Evolutionary conservation across 805 yeast genomes (phyloP).

Genomic region (Candida odintsovae): DNA sequence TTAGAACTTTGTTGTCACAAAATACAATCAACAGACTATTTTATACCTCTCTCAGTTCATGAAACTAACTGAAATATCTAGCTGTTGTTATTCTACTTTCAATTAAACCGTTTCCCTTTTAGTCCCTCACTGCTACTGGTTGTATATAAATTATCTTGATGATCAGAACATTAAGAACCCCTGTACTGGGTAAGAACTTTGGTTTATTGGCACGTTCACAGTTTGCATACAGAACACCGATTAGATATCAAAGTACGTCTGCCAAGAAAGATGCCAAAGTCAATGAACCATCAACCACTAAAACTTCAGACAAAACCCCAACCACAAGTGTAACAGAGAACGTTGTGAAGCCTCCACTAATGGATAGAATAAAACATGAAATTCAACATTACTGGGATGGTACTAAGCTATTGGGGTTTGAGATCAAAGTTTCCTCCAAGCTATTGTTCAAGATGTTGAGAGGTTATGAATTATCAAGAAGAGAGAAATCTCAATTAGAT

Average conservation of each 20-base stretch:
- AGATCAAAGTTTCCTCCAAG: conserved; percentile 77
- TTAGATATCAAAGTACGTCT: conserved; percentile 4
- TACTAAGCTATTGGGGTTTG: conserved; percentile 87
- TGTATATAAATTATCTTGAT: background rate
- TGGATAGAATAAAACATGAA: conserved; percentile 85
- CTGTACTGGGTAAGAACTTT: background rate
- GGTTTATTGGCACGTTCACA: background rate
- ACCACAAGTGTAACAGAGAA: background rate
- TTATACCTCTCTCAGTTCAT: too few species aligned
- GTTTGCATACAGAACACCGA: background rate
- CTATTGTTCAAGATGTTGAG: conserved; percentile 75
- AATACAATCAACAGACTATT: background rate
- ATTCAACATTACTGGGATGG: conserved; percentile 94
- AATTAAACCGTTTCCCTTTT: background rate
- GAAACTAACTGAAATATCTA: background rate
- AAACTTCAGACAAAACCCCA: background rate
- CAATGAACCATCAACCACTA: background rate
- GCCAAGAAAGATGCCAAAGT: background rate
- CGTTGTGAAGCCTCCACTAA: conserved; percentile 45
- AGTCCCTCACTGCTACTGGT: background rate
- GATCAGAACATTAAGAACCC: background rate
- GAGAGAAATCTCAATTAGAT: conserved; percentile 83
- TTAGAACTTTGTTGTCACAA: too few species aligned
- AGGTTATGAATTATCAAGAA: conserved; percentile 86
- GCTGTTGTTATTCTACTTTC: background rate